A percentile compares a stretch with the other conserved stretches of the same genome.
Evolutionary conservation across 2,329 filamentous ascomycete species (phyloP).

Genomic region (Penicillium corylophilum): DNA sequence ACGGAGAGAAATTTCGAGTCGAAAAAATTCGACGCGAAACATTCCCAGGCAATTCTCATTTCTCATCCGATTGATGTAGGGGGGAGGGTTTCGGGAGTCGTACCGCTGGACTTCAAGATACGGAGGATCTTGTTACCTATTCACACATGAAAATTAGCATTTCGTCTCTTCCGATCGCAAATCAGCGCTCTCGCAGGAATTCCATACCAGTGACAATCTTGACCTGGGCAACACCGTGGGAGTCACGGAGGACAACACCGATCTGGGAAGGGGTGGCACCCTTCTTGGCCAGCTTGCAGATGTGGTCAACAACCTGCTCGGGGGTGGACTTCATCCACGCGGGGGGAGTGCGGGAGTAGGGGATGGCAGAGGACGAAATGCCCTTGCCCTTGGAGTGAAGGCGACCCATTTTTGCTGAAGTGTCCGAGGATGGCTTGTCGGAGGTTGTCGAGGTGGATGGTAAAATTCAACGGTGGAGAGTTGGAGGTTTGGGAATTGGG

Average conservation of each 20-base stretch:
- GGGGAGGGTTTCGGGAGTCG: slow-evolving; percentile 37
- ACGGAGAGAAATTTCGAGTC: neutral
- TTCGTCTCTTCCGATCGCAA: neutral
- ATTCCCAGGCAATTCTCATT: slow-evolving; percentile 14
- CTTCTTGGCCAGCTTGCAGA: slow-evolving; percentile 98
- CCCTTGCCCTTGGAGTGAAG: slow-evolving; percentile 99
- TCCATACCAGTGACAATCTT: slow-evolving; percentile 90
- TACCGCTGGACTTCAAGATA: slow-evolving; percentile 98
- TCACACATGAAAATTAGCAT: slow-evolving; percentile 41
- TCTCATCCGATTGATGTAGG: slow-evolving; percentile 26
- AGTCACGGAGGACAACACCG: slow-evolving; percentile 97
- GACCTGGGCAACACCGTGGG: slow-evolving; percentile 96
- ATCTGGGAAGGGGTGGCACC: slow-evolving; percentile 98
- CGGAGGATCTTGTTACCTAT: slow-evolving; percentile 99
- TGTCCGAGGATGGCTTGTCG: slow-evolving; percentile 28
- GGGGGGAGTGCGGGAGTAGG: slow-evolving; percentile 90
- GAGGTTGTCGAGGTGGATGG: slow-evolving; percentile 35
- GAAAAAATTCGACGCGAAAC: neutral
- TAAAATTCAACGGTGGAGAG: slow-evolving; percentile 18
- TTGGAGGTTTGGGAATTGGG: slow-evolving; percentile 9
- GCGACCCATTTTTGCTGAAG: slow-evolving; percentile 58
- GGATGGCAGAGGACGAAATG: slow-evolving; percentile 91
- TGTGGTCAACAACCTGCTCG: slow-evolving; percentile 97
- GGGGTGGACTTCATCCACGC: slow-evolving; percentile 99
- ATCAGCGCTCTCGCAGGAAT: neutral